phyloP scores from a whole-genome alignment of 129 eudicot genomes.

The sunflower (Helianthus annuus) region HanXRQr2.0-SUNRISE NC_035446.2:118441115-118441614 shows the following conservation, averaged over 20 bases:
- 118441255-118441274: constrained; percentile 86
- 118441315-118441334: constrained; percentile 94
- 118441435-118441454: too few species aligned
- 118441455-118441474: too few species aligned
- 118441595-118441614: too few species aligned
- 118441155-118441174: constrained; percentile 68
- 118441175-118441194: constrained; percentile 96
- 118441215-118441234: constrained; percentile 70
- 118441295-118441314: constrained; percentile 87
- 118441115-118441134: background rate
- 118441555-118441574: too few species aligned
- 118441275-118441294: constrained; percentile 66
- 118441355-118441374: background rate
- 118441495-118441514: too few species aligned
- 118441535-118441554: too few species aligned
- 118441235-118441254: constrained; percentile 86
- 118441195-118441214: constrained; percentile 96
- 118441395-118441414: too few species aligned
- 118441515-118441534: too few species aligned
- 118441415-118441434: too few species aligned
- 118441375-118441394: too few species aligned
- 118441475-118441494: too few species aligned
- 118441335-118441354: constrained; percentile 47
- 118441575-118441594: too few species aligned
- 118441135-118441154: background rate